Conservation (phyloP, 371 early-diverging fungal species). For the Lichtheimia ornata region DNA sequence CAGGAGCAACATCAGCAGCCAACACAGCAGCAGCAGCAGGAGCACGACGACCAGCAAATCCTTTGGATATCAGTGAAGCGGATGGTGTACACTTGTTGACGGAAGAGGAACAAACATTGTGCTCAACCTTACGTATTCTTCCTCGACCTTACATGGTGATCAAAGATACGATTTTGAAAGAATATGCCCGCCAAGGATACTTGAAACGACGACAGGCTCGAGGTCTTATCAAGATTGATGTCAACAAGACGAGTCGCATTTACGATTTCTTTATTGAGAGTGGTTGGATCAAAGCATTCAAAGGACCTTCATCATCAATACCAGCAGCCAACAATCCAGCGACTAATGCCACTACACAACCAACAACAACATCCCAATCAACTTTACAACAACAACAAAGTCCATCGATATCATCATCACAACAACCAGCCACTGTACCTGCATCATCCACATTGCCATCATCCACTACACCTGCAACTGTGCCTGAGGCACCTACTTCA, state of each 20-base stretch:
- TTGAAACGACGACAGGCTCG: constrained; percentile 78
- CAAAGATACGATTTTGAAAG: constrained; percentile 86
- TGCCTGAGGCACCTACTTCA: no score
- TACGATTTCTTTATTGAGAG: constrained; percentile 90
- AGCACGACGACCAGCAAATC: constrained; percentile 60
- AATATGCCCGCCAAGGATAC: constrained; percentile 74
- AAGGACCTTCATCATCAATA: constrained; percentile 27
- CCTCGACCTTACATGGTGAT: constrained; percentile 87
- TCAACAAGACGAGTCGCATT: constrained; percentile 79
- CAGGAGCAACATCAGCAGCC: constrained; percentile 17
- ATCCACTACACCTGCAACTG: no score
- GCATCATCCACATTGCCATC: no score
- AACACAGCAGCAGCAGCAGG: constrained; percentile 34
- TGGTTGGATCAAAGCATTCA: constrained; percentile 82
- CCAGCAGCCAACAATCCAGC: neutral
- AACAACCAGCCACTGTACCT: neutral
- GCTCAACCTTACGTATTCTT: constrained; percentile 79
- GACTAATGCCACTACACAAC: neutral
- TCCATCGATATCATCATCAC: neutral
- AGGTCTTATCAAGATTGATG: constrained; percentile 85
- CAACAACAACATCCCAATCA: neutral
- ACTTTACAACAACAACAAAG: neutral
- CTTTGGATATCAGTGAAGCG: constrained; percentile 77
- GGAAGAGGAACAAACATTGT: constrained; percentile 78
- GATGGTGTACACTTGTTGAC: constrained; percentile 89